phyloP scores from a whole-genome alignment of 75 land plant genomes.

The Cunninghamia lanceolata region DNA sequence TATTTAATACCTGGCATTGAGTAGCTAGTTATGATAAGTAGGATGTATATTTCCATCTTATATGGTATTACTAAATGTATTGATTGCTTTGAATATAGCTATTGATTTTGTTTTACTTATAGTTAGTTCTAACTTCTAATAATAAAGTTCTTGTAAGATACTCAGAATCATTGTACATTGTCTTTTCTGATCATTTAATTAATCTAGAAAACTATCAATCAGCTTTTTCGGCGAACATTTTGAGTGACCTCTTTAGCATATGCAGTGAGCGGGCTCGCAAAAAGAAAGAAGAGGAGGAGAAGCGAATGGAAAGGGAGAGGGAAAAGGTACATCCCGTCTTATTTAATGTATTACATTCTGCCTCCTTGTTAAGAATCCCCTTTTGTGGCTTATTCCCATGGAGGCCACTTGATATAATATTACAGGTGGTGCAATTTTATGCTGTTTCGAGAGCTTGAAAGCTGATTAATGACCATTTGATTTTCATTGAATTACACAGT shows the following conservation, averaged over 20 bases:
- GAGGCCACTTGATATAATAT: not conserved
- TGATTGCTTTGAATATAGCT: not conserved
- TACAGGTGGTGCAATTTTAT: not conserved
- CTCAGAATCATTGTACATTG: not conserved
- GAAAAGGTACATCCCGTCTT: slow-evolving; percentile 61
- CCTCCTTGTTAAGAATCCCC: not conserved
- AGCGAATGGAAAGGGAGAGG: slow-evolving; percentile 79
- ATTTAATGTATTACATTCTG: not conserved
- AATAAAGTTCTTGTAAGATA: not conserved
- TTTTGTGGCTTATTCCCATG: not conserved
- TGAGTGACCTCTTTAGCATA: not conserved
- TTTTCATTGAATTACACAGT: not conserved
- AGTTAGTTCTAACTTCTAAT: not conserved
- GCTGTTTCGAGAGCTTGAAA: not conserved
- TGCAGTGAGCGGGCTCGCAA: slow-evolving; percentile 83
- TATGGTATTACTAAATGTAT: not conserved
- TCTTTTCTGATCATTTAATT: not conserved
- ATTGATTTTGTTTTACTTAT: not conserved
- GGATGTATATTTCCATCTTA: not conserved
- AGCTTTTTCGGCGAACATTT: not conserved
- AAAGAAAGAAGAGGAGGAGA: slow-evolving; percentile 96
- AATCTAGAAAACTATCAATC: not conserved
- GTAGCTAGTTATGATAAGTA: not conserved
- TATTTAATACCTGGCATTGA: not conserved
- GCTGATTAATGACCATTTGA: not conserved